Base-by-base conservation (phyloP, 208 protist species). In the Naegleria fowleri region DNA sequence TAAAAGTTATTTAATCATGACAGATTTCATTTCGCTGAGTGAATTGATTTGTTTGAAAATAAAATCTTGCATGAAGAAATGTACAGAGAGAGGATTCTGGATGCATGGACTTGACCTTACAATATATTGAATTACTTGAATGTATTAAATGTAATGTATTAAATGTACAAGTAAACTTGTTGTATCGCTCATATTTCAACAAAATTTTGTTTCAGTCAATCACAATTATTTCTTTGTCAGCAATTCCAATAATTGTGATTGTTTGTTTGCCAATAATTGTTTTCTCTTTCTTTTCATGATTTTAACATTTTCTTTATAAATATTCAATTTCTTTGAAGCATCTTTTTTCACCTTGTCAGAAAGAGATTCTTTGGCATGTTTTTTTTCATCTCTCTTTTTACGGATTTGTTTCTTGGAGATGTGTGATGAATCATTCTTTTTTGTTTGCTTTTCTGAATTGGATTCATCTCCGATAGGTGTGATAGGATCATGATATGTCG, bases 301-400 rank as follows among this genome's bases (percentile, higher is more conserved):
- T 79, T 25, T 79, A 79, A 79, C 67, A 79, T 79, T 79, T 79
- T 79, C 67, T 79, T 79, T 79, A 79, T 79, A 79, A 79, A 79
- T 33, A 33, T 25, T 33, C 5, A 79, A 33, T 36, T 33, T 25
- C n/a, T 79, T 79, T 33, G 19, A 6, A 16, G 29, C 1, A 79
- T 79, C 67, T 79, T 79, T 25, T 79, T 79, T 79, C 29, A 79
- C 67, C 19, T 36, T 33, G 29, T 79, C 67, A 25, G n/a, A 36
- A 36, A 79, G 67, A 6, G 19, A 36, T 79, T 79, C 67, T 48
- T 48, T 48, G 43, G 43, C 43, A 48, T 48, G 43, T 48, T 48
- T 48, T 7, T 48, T 48, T 48, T 48, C 43, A 48, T 48, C 43
- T 48, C 43, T 79, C 11, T 79, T 79, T 79, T 79, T 33, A 16